Evolutionary conservation across 139 green algal genomes (phyloP).

Genomic region (Tetraselmis chui): DNA sequence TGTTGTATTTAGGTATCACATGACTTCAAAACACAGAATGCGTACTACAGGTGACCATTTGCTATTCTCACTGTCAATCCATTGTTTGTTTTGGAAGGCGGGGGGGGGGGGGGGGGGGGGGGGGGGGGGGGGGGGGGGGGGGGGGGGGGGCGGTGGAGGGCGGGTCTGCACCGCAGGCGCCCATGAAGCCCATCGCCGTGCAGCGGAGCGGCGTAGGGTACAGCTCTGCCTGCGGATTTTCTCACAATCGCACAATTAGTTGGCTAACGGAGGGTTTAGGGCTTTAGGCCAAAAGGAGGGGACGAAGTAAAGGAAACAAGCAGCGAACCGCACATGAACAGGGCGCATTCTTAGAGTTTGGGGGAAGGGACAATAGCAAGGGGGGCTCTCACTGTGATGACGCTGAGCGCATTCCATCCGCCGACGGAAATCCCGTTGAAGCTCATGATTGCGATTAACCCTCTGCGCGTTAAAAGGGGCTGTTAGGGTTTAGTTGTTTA

Average conservation of each 20-base stretch:
- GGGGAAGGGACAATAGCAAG: no score
- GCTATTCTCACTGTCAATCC: no score
- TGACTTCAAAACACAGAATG: neutral
- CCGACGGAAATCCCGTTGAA: conserved; percentile 34
- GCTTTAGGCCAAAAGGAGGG: neutral
- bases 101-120: no score
- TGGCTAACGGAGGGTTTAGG: neutral
- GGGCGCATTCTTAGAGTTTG: neutral
- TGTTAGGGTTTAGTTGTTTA: no score
- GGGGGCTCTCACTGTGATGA: conserved; percentile 20
- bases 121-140: no score
- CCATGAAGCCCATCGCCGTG: neutral
- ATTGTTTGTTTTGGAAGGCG: neutral
- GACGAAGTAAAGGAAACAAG: no score
- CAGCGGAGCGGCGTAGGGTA: conserved; percentile 37
- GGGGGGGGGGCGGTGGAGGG: no score
- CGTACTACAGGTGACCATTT: no score
- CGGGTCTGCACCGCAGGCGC: neutral
- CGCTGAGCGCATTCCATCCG: conserved; percentile 41
- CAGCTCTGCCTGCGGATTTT: conserved; percentile 28
- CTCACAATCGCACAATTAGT: no score
- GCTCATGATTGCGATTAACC: conserved; percentile 28
- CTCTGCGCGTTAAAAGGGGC: neutral
- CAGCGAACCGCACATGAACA: no score
- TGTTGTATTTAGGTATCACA: neutral